Conservation (phyloP, 73 alveolate species). For the Paramecium pentaurelia region DNA sequence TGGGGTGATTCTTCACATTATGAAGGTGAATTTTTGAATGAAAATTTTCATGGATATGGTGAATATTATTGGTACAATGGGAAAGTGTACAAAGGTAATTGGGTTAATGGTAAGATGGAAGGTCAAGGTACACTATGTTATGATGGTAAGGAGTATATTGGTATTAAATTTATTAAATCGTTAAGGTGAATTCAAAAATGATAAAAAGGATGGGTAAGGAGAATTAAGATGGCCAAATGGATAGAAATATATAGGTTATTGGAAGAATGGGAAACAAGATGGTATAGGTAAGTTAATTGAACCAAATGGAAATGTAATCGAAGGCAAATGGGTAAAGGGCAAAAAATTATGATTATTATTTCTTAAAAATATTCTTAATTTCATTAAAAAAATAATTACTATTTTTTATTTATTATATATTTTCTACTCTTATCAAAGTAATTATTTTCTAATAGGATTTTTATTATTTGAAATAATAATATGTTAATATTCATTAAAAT, state of each 20-base stretch:
- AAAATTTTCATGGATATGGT: constrained; percentile 14
- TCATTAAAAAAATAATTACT: neutral
- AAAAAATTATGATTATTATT: neutral
- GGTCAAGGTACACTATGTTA: neutral
- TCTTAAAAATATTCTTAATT: neutral
- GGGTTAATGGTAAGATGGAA: constrained; percentile 12
- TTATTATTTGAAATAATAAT: no score
- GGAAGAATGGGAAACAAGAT: neutral
- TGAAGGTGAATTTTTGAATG: neutral
- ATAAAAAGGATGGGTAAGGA: neutral
- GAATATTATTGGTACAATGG: constrained; percentile 71
- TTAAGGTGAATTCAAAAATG: constrained; percentile 11
- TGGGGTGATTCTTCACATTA: neutral
- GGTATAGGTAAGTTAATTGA: neutral
- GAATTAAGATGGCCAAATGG: neutral
- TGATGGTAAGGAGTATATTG: constrained; percentile 29
- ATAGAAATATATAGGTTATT: neutral
- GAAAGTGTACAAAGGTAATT: constrained; percentile 55
- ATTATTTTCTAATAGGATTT: neutral
- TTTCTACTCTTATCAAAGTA: neutral
- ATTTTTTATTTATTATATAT: no score
- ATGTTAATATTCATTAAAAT: neutral
- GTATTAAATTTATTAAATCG: neutral
- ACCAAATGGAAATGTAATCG: neutral
- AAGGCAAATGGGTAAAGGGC: neutral